Conservation (phyloP, 169 alveolate genomes). For the Plasmodium vinckei region DNA sequence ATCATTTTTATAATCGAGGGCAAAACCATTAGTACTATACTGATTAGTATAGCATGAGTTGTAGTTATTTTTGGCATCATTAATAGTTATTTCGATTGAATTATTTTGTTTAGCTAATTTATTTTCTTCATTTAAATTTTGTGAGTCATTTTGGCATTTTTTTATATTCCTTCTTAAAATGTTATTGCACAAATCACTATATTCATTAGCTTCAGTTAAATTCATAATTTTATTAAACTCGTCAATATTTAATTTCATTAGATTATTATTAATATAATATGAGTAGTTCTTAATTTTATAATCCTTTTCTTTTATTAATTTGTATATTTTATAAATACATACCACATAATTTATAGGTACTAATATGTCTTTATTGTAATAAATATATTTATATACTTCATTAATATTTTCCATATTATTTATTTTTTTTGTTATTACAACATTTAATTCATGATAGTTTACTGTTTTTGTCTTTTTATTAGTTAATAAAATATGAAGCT, state of each 20-base stretch:
- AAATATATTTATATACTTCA: conserved; percentile 71
- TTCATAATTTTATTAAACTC: conserved; percentile 13
- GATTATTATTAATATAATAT: conserved; percentile 22
- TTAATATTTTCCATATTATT: conserved; percentile 41
- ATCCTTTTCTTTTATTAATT: conserved; percentile 39
- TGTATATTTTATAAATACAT: conserved; percentile 61
- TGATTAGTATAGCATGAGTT: not conserved
- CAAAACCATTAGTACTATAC: not conserved
- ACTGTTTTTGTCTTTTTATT: conserved; percentile 30
- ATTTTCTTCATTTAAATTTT: too few relatives aligned
- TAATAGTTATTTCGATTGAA: not conserved
- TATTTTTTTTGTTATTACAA: conserved; percentile 55
- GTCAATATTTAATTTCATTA: conserved; percentile 24
- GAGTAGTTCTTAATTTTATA: conserved; percentile 28
- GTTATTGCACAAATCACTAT: conserved; percentile 15
- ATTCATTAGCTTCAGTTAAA: conserved; percentile 19
- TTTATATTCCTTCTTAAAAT: not conserved
- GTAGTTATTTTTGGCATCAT: not conserved
- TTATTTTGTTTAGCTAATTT: too few relatives aligned
- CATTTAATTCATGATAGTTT: conserved; percentile 51
- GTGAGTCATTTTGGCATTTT: not conserved
- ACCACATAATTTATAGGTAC: conserved; percentile 74
- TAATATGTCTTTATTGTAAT: conserved; percentile 55
- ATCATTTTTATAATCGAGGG: conserved; percentile 56
- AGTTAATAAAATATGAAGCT: conserved; percentile 16